These are phyloP conservation scores for Metarhizium anisopliae DNA, from an alignment of 2,329 filamentous ascomycete species.

Conservation along the genomic window DNA sequence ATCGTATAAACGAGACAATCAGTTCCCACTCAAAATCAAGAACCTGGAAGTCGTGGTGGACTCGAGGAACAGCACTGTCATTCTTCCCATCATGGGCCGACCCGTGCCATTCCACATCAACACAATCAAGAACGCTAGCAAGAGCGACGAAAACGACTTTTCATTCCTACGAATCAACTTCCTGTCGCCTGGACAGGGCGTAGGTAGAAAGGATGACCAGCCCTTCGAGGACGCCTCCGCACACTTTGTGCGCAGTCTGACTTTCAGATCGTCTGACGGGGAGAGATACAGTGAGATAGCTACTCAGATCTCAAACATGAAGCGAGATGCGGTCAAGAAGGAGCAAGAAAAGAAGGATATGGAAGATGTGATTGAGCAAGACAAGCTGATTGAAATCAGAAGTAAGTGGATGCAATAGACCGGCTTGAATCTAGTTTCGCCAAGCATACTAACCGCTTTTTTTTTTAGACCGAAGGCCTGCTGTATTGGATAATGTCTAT, in stretches of 20 bases:
- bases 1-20: conserved; percentile 96
- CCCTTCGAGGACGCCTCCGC: conserved; percentile 94
- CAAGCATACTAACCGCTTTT: conserved; percentile 28
- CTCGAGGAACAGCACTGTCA: conserved; percentile 78
- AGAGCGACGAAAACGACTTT: conserved; percentile 91
- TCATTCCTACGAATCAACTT: conserved; percentile 96
- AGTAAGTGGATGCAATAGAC: conserved; percentile 43
- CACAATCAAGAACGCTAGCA: conserved; percentile 98
- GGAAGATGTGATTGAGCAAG: conserved; percentile 98
- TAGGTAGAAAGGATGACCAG: conserved; percentile 93
- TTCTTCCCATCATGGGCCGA: conserved; percentile 93
- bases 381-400: conserved; percentile 90
- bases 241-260: conserved; percentile 92
- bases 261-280: conserved; percentile 85
- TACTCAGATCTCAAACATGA: conserved; percentile 89
- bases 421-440: not conserved
- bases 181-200: conserved; percentile 91
- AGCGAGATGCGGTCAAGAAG: conserved; percentile 82
- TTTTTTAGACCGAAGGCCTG: conserved; percentile 68
- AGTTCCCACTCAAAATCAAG: conserved; percentile 73
- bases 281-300: conserved; percentile 85
- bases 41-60: conserved; percentile 89
- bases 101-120: conserved; percentile 96
- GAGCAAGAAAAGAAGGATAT: conserved; percentile 99
- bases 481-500: conserved; percentile 87